Evolutionary conservation across 176 grass and related monocot species (phyloP), one percentile per base, ranked within the genome.

Genomic region (Panicum miliaceum): DNA sequence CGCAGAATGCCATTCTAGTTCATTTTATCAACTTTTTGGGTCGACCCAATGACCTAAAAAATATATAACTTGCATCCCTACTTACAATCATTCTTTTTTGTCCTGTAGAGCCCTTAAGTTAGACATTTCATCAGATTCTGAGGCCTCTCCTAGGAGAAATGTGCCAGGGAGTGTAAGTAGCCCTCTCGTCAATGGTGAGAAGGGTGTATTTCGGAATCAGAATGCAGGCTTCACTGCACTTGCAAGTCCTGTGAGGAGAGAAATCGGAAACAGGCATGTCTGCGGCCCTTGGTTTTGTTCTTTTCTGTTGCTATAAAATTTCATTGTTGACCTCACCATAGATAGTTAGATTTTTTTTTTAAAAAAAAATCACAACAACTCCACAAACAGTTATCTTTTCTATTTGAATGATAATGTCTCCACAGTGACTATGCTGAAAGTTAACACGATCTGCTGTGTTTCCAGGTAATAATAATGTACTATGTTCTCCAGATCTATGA

Each of bases 201-300:
- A 89, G 82, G 77, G 61, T 80, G 63, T 46, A 51, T 82, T 89
- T 68, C 80, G 76, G 66, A 89, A 91, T 75, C 79, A 87, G 63
- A 91, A 89, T 84, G 78, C 86, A 83, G 90, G 82, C 50, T 71
- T 76, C 52, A 90, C 74, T 80, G 74, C 84, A 73, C 51, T 94
- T 81, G 90, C 84, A 91, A 97, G 92, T 83, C 92, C 92, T 63
- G 51, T 91, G 58, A 88, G 90, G 83, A 97, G 90, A 90, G 90
- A 97, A 58, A 47, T 90, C 40, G 86, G 78, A 57, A 94, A 85
- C 83, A 97, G 90, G 94, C 83, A 94, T 86, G 85, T 53, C 78
- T 88, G 37, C 68, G 62, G 27, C 51, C 66, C 77, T 69, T 86
- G 40, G 63, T 66, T 79, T 79, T 86, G 6, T 81, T 68, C 27